phyloP scores from a whole-genome alignment of 176 grass and related monocot species.

The Puya raimondii region DNA sequence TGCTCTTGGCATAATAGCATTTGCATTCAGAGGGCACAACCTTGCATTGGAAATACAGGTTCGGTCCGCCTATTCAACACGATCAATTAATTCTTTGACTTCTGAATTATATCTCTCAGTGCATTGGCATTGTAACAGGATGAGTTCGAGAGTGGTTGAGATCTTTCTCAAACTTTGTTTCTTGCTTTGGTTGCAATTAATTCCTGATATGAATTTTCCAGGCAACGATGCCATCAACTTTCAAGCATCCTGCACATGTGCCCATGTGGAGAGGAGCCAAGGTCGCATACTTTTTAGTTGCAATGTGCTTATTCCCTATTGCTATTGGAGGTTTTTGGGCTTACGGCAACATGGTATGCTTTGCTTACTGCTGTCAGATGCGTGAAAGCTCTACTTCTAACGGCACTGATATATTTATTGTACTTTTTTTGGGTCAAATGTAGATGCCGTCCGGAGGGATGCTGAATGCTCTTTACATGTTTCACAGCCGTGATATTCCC shows the following conservation, averaged over 20 bases:
- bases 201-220: conserved; percentile 19
- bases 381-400: not conserved
- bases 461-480: conserved; percentile 64
- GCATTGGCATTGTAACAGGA: too few relatives aligned
- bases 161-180: not conserved
- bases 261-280: conserved; percentile 97
- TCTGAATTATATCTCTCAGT: too few relatives aligned
- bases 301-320: conserved; percentile 85
- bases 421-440: not conserved
- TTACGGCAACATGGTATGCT: conserved; percentile 88
- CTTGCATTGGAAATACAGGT: conserved; percentile 98
- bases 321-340: conserved; percentile 94
- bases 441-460: conserved; percentile 90
- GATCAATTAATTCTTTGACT: not conserved
- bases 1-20: conserved; percentile 89
- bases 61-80: not conserved
- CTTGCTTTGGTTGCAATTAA: not conserved
- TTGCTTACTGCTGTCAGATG: not conserved
- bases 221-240: conserved; percentile 96
- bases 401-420: conserved; percentile 7
- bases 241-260: conserved; percentile 90
- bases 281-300: conserved; percentile 71
- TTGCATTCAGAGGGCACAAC: conserved; percentile 97
- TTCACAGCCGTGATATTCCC: conserved; percentile 73
- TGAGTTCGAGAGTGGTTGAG: not conserved